phyloP scores from a whole-genome alignment of 2,329 filamentous ascomycete species.

The Cordyceps farinosa region DNA sequence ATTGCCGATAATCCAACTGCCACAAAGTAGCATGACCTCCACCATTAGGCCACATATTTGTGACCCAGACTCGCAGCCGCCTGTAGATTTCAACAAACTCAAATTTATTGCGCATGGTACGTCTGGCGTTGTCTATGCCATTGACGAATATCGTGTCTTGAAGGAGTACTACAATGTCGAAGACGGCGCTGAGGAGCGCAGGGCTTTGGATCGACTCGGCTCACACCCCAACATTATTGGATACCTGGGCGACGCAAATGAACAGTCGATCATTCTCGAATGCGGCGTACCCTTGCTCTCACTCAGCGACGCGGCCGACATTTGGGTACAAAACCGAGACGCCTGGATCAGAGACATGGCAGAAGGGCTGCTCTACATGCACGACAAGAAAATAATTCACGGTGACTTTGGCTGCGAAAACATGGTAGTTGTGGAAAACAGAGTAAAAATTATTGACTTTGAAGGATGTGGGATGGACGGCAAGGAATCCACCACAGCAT shows the following conservation, averaged over 20 bases:
- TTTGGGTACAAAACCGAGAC: background rate
- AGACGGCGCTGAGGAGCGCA: background rate
- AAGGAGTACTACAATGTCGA: constrained; percentile 13
- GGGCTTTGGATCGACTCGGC: background rate
- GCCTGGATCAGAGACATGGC: constrained; percentile 11
- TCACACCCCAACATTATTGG: constrained; percentile 11
- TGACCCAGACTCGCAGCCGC: background rate
- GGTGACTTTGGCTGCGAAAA: constrained; percentile 15
- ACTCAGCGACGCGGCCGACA: background rate
- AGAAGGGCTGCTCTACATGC: constrained; percentile 7
- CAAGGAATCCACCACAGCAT: background rate
- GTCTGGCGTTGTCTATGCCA: constrained; percentile 6
- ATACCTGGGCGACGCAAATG: background rate
- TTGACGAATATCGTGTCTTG: constrained; percentile 6
- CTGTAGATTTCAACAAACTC: constrained; percentile 1
- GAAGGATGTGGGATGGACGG: constrained; percentile 11
- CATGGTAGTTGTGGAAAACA: constrained; percentile 3
- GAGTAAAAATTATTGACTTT: constrained; percentile 8
- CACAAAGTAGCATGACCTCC: background rate
- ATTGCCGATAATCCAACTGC: background rate
- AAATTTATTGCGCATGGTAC: constrained; percentile 4
- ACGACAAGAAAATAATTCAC: constrained; percentile 3
- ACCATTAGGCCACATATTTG: background rate
- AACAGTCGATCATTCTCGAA: constrained; percentile 2
- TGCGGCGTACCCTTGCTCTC: constrained; percentile 2